Evolutionary conservation across 495 filamentous ascomycete species (phyloP).

Genomic region (Annulohypoxylon stygium): DNA sequence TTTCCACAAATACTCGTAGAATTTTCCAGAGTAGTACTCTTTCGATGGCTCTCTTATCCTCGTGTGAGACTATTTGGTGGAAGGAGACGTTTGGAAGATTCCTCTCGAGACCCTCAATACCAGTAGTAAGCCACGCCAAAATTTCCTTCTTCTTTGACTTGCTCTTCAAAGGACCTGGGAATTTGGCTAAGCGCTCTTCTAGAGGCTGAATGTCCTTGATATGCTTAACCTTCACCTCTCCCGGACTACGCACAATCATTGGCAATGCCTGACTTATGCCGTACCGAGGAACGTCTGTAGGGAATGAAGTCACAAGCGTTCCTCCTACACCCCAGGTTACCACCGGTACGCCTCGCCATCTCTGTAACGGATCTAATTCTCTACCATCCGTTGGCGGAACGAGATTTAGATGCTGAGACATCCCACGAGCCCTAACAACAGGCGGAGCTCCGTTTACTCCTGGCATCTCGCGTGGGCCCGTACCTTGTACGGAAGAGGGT

Average conservation of each 20-base stretch:
- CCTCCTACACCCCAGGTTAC: slow-evolving; percentile 92
- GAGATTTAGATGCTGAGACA: slow-evolving; percentile 59
- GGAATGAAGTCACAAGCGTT: slow-evolving; percentile 84
- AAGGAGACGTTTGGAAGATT: slow-evolving; percentile 64
- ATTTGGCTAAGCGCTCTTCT: slow-evolving; percentile 77
- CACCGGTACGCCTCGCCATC: slow-evolving; percentile 91
- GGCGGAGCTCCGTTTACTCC: slow-evolving; percentile 40
- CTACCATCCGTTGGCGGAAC: slow-evolving; percentile 81
- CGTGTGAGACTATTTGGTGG: slow-evolving; percentile 58
- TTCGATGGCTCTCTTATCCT: slow-evolving; percentile 80
- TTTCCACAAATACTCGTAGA: slow-evolving; percentile 80
- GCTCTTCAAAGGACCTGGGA: slow-evolving; percentile 88
- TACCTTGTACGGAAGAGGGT: slow-evolving; percentile 76
- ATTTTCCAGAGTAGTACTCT: slow-evolving; percentile 90
- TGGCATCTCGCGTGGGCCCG: slow-evolving; percentile 61
- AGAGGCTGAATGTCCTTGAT: slow-evolving; percentile 77
- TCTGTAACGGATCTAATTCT: slow-evolving; percentile 79
- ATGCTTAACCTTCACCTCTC: slow-evolving; percentile 81
- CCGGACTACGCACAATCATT: slow-evolving; percentile 84
- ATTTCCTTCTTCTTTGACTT: slow-evolving; percentile 97
- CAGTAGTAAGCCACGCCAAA: slow-evolving; percentile 80
- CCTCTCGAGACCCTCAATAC: slow-evolving; percentile 78
- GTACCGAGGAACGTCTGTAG: slow-evolving; percentile 89
- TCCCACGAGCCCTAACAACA: slow-evolving; percentile 52
- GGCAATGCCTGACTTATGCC: slow-evolving; percentile 76